phyloP scores from a whole-genome alignment of 2,329 filamentous ascomycete species.

The Stenocarpella maydis region DNA sequence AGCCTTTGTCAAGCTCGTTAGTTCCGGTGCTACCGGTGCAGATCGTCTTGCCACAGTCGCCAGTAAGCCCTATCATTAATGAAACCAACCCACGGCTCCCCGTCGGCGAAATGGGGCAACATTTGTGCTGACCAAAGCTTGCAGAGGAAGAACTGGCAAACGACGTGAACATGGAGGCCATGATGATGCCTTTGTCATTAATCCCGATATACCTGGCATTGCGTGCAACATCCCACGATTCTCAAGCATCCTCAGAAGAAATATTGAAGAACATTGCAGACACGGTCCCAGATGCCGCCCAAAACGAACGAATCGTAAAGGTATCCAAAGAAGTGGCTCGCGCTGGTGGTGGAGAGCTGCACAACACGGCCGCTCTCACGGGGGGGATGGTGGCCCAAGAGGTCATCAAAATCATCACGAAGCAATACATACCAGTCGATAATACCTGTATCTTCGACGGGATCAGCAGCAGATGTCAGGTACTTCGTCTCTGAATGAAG shows the following conservation, averaged over 20 bases:
- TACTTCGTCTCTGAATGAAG: conserved; percentile 58
- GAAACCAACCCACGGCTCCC: conserved; percentile 5
- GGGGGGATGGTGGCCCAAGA: conserved; percentile 98
- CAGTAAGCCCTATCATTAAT: conserved; percentile 52
- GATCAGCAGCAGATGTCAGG: conserved; percentile 68
- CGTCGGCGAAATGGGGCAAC: background rate
- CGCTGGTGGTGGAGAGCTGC: conserved; percentile 83
- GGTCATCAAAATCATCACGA: conserved; percentile 86
- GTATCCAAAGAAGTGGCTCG: conserved; percentile 75
- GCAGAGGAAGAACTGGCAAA: conserved; percentile 63
- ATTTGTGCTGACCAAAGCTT: conserved; percentile 41
- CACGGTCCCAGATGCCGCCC: conserved; percentile 55
- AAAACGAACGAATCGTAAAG: conserved; percentile 59
- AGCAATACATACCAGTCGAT: conserved; percentile 76
- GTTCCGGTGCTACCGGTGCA: conserved; percentile 54
- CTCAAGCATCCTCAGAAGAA: conserved; percentile 56
- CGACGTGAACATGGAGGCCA: conserved; percentile 60
- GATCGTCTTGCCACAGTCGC: conserved; percentile 61
- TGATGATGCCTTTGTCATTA: conserved; percentile 64
- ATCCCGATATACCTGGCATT: conserved; percentile 76
- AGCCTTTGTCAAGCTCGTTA: conserved; percentile 88
- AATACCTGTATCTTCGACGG: conserved; percentile 77
- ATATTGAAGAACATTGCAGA: conserved; percentile 59
- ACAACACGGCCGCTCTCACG: conserved; percentile 87
- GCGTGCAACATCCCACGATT: conserved; percentile 57